Evolutionary conservation across 1,139 yeast species (phyloP).

Genomic region (Meyerozyma smithsonii): DNA sequence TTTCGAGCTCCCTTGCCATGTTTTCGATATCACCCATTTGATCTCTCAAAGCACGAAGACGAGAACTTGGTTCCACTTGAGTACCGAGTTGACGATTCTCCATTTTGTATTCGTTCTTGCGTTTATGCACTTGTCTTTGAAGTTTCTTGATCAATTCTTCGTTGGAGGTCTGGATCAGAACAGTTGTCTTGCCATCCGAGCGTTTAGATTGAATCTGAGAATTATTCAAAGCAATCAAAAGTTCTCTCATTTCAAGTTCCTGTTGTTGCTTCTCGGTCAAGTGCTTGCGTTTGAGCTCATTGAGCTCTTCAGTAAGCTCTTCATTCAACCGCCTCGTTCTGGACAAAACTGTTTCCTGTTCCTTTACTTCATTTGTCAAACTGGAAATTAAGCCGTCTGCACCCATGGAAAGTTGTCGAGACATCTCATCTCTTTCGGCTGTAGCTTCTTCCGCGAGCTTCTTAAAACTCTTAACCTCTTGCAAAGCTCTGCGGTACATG

Average conservation of each 20-base stretch:
- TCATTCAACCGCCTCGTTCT: slow-evolving; percentile 67
- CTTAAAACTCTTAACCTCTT: slow-evolving; percentile 64
- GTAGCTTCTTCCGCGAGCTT: slow-evolving; percentile 73
- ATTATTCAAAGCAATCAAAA: slow-evolving; percentile 59
- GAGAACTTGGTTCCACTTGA: slow-evolving; percentile 68
- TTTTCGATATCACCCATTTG: slow-evolving; percentile 83
- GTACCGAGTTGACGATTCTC: slow-evolving; percentile 55
- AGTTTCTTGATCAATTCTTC: slow-evolving; percentile 45
- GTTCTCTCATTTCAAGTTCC: slow-evolving; percentile 84
- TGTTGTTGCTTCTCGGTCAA: slow-evolving; percentile 77
- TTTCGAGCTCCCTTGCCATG: slow-evolving; percentile 83
- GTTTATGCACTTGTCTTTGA: slow-evolving; percentile 57
- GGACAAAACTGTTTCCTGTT: slow-evolving; percentile 63
- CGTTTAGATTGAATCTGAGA: slow-evolving; percentile 25
- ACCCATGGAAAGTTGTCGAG: slow-evolving; percentile 70
- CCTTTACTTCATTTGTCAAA: slow-evolving; percentile 64
- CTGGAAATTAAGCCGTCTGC: slow-evolving; percentile 80
- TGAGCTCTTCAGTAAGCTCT: slow-evolving; percentile 60
- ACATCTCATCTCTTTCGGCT: slow-evolving; percentile 80
- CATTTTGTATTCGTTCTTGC: slow-evolving; percentile 56
- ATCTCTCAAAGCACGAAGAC: slow-evolving; percentile 71
- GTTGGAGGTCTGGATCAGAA: slow-evolving; percentile 35
- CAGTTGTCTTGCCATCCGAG: slow-evolving; percentile 34
- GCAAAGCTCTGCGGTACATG: slow-evolving; percentile 73
- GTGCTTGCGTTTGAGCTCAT: slow-evolving; percentile 65